Evolutionary conservation across 176 grass and related monocot species (phyloP), one percentile per base, ranked within the genome.

Genomic region (Aegilops sharonensis): DNA sequence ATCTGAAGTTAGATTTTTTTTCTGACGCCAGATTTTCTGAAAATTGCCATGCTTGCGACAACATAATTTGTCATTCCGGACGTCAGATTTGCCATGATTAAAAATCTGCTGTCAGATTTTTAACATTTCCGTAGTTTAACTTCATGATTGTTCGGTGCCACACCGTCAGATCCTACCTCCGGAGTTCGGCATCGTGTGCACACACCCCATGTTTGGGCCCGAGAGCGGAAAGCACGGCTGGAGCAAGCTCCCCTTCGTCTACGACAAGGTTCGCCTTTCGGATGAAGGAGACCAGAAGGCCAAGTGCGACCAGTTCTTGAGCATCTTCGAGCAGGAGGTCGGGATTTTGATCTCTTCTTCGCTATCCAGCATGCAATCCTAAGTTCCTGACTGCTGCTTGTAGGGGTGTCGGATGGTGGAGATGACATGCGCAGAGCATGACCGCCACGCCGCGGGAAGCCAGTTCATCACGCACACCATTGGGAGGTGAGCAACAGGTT

Each of bases 381-480:
- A 56, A 31, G n/a, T 64, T 64, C 39, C 39, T 42, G 9, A 45
- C 42, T 4, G 75, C 73, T 86, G 17, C 20, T 72, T 68, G 35
- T 32, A 92, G 93, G 91, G 90, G 29, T 95, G 93, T 50, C 89
- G 48, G 43, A 95, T 95, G 93, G 93, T 91, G 57, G 88, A 92
- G 88, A 92, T 91, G 88, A 71, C 86, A 7, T 95, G 93, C 8
- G 86, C 74, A 6, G 90, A 92, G 65, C 93, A 95, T 79, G 93
- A 95, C 78, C 77, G 56, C 9, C 78, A 93, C 3, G 91, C 93
- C 0, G 93, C 91, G 0, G 93, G 73, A 8, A 95, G 83, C 64
- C 93, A 95, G 69, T 92, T 95, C 66, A 91, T 95, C 84, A 95
- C 93, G 0, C 91, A 95, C 47, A 95, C 93, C 64, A 89, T 95